These are phyloP conservation scores for Podila epicladia DNA, from an alignment of 192 early-diverging fungal genomes.

Conservation along the genomic window DNA sequence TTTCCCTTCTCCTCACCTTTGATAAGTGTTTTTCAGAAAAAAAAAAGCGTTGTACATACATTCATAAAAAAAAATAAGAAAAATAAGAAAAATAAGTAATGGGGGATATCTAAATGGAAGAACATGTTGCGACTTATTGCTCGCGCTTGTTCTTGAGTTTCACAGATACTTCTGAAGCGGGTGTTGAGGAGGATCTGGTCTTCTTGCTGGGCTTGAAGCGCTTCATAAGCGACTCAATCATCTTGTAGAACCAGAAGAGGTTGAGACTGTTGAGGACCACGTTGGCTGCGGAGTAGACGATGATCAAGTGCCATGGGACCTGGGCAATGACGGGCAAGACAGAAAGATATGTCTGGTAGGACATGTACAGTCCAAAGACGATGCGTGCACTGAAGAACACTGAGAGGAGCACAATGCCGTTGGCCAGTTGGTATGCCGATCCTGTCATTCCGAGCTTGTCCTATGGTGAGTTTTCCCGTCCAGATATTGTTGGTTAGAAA, in stretches of 20 bases:
- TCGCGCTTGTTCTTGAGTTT: neutral
- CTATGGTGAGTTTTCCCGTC: slow-evolving; percentile 13
- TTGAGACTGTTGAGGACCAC: slow-evolving; percentile 73
- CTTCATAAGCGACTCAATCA: slow-evolving; percentile 57
- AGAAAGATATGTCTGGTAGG: slow-evolving; percentile 62
- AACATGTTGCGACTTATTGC: neutral
- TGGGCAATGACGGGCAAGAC: slow-evolving; percentile 38
- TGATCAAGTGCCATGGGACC: slow-evolving; percentile 50
- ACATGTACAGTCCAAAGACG: slow-evolving; percentile 80
- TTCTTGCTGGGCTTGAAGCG: slow-evolving; percentile 45
- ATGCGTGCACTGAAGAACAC: slow-evolving; percentile 83
- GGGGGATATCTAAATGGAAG: neutral
- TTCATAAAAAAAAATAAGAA: too few species aligned
- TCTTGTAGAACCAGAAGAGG: slow-evolving; percentile 67
- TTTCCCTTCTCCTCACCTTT: too few species aligned
- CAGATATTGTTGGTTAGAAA: too few species aligned
- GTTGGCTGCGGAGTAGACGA: slow-evolving; percentile 67
- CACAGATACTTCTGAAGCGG: neutral
- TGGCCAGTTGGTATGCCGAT: slow-evolving; percentile 78
- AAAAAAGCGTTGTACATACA: too few species aligned
- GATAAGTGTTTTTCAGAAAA: too few species aligned
- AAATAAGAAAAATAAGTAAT: too few species aligned
- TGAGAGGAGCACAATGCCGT: slow-evolving; percentile 80
- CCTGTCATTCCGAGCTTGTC: slow-evolving; percentile 93
- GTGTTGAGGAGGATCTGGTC: neutral